phyloP scores from a whole-genome alignment of 73 alveolate species.

The Paramecium bursaria region DNA sequence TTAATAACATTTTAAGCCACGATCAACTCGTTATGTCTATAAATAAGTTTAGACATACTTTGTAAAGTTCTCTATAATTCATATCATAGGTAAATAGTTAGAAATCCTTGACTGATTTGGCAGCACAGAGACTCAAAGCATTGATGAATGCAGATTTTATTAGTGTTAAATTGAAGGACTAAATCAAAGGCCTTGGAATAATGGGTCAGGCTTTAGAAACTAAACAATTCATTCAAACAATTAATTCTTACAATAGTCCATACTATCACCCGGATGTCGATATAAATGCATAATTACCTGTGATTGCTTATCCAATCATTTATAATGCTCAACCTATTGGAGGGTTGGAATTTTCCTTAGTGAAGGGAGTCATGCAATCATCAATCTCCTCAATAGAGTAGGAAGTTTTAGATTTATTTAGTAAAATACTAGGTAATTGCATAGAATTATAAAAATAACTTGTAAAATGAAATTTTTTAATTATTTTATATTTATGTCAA shows the following conservation, averaged over 20 bases:
- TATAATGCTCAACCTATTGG: conserved; percentile 3
- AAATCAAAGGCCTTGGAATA: conserved; percentile 22
- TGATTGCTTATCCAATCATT: conserved; percentile 21
- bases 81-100: not conserved
- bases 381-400: too few relatives aligned
- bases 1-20: conserved; percentile 23
- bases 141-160: conserved; percentile 34
- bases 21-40: conserved; percentile 7
- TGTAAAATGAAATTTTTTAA: too few relatives aligned
- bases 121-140: conserved; percentile 23
- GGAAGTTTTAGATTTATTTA: too few relatives aligned
- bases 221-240: not conserved
- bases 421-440: too few relatives aligned
- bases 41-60: not conserved
- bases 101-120: not conserved
- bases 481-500: too few relatives aligned
- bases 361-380: too few relatives aligned
- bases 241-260: conserved; percentile 32
- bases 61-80: not conserved
- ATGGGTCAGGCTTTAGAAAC: conserved; percentile 23
- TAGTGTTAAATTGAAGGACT: not conserved
- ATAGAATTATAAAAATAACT: too few relatives aligned
- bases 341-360: conserved; percentile 9
- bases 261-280: conserved; percentile 37
- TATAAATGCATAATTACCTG: conserved; percentile 30